Conservation (phyloP, 108 stramenopile genomes). For the Hondaea fermentalgiana region DNA sequence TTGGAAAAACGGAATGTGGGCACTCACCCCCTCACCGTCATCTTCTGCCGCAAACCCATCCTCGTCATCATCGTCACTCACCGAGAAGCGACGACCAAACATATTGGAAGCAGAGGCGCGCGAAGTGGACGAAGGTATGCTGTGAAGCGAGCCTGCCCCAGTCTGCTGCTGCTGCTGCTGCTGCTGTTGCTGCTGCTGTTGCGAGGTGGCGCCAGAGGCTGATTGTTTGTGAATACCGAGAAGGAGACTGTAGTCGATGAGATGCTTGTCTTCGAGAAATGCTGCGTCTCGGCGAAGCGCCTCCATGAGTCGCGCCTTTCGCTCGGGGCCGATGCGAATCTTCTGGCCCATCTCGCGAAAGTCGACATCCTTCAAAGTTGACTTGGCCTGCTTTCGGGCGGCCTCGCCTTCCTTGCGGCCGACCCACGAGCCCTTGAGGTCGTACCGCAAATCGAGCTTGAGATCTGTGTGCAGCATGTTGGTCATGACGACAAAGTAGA, state of each 20-base stretch:
- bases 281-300: conserved; percentile 64
- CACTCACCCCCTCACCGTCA: background rate
- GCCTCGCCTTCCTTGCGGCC: conserved; percentile 57
- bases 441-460: conserved; percentile 65
- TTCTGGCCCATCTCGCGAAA: conserved; percentile 39
- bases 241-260: conserved; percentile 88
- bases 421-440: conserved; percentile 75
- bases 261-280: conserved; percentile 68
- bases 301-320: conserved; percentile 49
- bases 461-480: conserved; percentile 72
- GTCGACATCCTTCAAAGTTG: conserved; percentile 78
- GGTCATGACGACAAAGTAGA: conserved; percentile 89
- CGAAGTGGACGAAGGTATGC: background rate
- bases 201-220: no score
- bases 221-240: conserved; percentile 62
- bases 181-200: no score
- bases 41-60: background rate
- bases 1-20: background rate
- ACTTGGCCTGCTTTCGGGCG: conserved; percentile 28
- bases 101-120: background rate
- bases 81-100: background rate
- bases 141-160: no score
- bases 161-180: no score
- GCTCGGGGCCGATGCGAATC: conserved; percentile 46
- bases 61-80: background rate